phyloP scores from a whole-genome alignment of 2,329 filamentous ascomycete genomes.

The Paraphoma chrysanthemicola region DNA sequence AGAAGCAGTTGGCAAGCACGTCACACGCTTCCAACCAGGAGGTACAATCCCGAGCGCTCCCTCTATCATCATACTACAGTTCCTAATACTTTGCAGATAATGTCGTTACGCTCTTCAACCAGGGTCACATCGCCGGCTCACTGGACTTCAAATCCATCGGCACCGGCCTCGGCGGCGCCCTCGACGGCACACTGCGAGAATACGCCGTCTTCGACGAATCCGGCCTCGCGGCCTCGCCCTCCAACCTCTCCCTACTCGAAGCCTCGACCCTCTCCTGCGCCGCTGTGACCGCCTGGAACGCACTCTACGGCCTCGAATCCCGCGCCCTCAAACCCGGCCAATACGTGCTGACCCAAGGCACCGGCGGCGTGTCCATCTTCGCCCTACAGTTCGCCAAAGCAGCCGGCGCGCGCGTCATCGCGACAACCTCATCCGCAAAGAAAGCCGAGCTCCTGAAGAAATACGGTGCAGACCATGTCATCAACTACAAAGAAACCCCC shows the following conservation, averaged over 20 bases:
- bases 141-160: conserved; percentile 47
- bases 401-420: conserved; percentile 63
- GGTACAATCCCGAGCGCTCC: conserved; percentile 13
- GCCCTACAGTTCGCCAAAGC: conserved; percentile 65
- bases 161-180: conserved; percentile 70
- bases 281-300: conserved; percentile 59
- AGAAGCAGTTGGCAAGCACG: conserved; percentile 61
- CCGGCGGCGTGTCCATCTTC: conserved; percentile 72
- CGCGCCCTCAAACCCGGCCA: conserved; percentile 47
- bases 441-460: conserved; percentile 60
- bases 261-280: conserved; percentile 57
- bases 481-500: conserved; percentile 62
- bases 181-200: conserved; percentile 73
- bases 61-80: neutral
- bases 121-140: conserved; percentile 60
- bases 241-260: conserved; percentile 58
- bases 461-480: conserved; percentile 62
- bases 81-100: conserved; percentile 50
- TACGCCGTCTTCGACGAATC: conserved; percentile 71
- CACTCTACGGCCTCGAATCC: conserved; percentile 57
- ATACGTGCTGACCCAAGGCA: conserved; percentile 72
- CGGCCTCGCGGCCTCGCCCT: conserved; percentile 70
- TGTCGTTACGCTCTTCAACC: conserved; percentile 70
- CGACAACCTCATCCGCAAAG: conserved; percentile 60
- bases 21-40: conserved; percentile 63